A percentile compares a stretch with the other conserved stretches of the same genome.
phyloP scores from a whole-genome alignment of 306 rosid genomes.

The Oemleria cerasiformis region DNA sequence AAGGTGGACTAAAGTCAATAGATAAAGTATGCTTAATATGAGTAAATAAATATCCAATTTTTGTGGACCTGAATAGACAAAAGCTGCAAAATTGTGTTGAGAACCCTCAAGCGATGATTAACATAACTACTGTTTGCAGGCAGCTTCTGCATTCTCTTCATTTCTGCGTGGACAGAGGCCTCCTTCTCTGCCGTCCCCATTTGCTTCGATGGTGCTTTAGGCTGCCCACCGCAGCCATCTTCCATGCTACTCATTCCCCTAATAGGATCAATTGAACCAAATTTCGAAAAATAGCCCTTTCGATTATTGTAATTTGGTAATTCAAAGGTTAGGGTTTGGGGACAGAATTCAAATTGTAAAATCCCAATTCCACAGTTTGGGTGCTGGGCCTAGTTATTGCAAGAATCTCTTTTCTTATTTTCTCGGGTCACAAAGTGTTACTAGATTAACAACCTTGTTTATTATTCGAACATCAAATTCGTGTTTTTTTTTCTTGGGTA shows the following conservation, averaged over 20 bases:
- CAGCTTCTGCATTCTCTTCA: conserved; percentile 50
- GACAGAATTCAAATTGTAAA: not conserved
- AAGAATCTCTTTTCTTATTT: too few species aligned
- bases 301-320: not conserved
- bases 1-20: not conserved
- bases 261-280: conserved; percentile 22
- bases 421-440: too few species aligned
- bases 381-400: too few species aligned
- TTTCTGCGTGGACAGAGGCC: conserved; percentile 60
- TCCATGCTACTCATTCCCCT: conserved; percentile 38
- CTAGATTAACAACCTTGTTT: too few species aligned
- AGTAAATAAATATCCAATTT: not conserved
- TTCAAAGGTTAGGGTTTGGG: not conserved
- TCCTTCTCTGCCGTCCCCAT: conserved; percentile 47
- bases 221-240: conserved; percentile 25
- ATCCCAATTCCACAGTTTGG: not conserved
- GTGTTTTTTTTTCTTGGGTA: too few species aligned
- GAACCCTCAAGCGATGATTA: conserved; percentile 72
- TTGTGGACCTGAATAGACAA: conserved; percentile 59
- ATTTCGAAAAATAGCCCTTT: not conserved
- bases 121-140: conserved; percentile 65
- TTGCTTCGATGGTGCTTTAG: conserved; percentile 37
- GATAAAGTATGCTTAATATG: not conserved
- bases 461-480: too few species aligned
- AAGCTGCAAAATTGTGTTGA: conserved; percentile 75